Evolutionary conservation across 2,329 filamentous ascomycete species (phyloP).

Genomic region (Sarocladium strictum): DNA sequence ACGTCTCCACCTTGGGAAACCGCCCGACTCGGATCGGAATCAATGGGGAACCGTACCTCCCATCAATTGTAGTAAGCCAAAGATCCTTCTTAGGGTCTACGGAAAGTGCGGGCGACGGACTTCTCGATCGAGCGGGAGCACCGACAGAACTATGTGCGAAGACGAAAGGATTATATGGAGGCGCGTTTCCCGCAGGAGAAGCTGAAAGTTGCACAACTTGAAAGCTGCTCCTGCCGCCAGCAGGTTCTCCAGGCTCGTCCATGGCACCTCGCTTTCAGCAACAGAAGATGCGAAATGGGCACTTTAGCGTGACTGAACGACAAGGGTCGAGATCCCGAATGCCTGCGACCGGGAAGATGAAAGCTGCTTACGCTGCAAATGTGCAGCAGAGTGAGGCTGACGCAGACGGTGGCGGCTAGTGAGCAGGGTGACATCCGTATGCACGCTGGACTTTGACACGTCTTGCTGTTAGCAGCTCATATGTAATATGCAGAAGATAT

Average conservation of each 20-base stretch:
- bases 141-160: background rate
- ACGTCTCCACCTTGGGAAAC: constrained; percentile 35
- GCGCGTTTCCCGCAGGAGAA: too few relatives aligned
- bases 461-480: background rate
- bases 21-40: constrained; percentile 39
- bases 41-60: constrained; percentile 39
- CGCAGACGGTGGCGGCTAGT: background rate
- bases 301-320: too few relatives aligned
- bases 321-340: too few relatives aligned
- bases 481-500: background rate
- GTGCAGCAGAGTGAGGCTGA: background rate
- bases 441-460: background rate
- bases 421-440: background rate
- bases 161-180: too few relatives aligned
- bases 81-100: constrained; percentile 34
- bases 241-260: too few relatives aligned
- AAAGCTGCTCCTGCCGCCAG: too few relatives aligned
- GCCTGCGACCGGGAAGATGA: background rate
- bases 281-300: too few relatives aligned
- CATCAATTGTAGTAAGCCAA: constrained; percentile 43
- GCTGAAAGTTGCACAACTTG: too few relatives aligned
- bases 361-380: background rate
- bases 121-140: background rate
- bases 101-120: background rate
- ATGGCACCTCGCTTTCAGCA: too few relatives aligned